A percentile compares a stretch with the other conserved stretches of the same genome.
phyloP scores from a whole-genome alignment of 176 grass and related monocot species.

The Musa itinerans region DNA sequence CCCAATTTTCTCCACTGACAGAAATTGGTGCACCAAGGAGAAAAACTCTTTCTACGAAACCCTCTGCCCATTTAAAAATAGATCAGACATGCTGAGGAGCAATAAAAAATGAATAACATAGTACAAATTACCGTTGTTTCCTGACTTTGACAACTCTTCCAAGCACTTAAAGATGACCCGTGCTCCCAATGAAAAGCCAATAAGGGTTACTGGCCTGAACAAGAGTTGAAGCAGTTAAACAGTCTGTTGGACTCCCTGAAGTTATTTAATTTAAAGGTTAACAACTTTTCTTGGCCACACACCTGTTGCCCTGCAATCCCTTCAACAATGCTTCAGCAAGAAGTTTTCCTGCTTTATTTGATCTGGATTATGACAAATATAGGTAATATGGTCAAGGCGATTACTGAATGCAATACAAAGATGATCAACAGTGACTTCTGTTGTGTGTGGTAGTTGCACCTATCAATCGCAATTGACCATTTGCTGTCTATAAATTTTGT shows the following conservation, averaged over 20 bases:
- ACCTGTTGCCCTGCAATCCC: conserved; percentile 86
- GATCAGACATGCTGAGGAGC: conserved; percentile 13
- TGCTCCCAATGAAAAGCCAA: conserved; percentile 79
- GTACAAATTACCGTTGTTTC: conserved; percentile 43
- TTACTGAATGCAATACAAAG: no score
- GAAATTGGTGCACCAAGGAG: conserved; percentile 78
- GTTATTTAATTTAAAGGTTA: no score
- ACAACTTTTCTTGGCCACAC: not conserved
- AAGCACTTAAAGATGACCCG: conserved; percentile 84
- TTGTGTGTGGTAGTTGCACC: conserved; percentile 26
- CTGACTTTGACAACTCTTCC: conserved; percentile 53
- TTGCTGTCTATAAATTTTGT: conserved; percentile 87
- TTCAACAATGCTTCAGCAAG: conserved; percentile 73
- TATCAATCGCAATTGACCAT: conserved; percentile 85
- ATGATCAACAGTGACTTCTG: not conserved
- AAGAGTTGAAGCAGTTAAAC: no score
- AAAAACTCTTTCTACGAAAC: conserved; percentile 63
- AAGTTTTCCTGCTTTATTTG: conserved; percentile 88
- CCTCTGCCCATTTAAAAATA: conserved; percentile 37
- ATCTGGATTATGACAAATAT: conserved; percentile 28
- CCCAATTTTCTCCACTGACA: conserved; percentile 58
- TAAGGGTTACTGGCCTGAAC: conserved; percentile 68
- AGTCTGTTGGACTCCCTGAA: no score
- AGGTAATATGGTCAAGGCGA: not conserved
- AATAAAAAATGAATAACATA: conserved; percentile 14